phyloP scores from a whole-genome alignment of 2,329 filamentous ascomycete genomes.

The Colletotrichum higginsianum region DNA sequence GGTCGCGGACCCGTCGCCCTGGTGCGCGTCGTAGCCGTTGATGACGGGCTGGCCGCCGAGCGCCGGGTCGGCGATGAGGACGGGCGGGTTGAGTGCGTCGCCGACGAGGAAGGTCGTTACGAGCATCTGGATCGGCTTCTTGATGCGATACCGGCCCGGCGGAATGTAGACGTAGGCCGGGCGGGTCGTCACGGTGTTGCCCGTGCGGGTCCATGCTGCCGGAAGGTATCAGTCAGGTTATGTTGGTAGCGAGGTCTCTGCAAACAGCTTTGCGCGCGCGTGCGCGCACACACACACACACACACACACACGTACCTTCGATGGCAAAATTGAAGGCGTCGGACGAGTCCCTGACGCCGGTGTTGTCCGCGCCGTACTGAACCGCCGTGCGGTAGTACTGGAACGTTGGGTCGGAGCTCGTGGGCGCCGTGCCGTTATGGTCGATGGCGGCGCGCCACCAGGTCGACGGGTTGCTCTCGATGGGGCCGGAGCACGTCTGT shows the following conservation, averaged over 20 bases:
- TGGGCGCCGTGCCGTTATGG: conserved; percentile 48
- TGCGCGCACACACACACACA: too few species aligned
- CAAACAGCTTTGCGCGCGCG: neutral
- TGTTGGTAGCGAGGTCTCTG: conserved; percentile 18
- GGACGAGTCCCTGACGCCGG: conserved; percentile 47
- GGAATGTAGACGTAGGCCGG: conserved; percentile 49
- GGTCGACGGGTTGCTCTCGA: conserved; percentile 33
- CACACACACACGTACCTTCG: conserved; percentile 10
- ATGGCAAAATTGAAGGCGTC: conserved; percentile 49
- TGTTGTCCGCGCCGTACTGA: conserved; percentile 48
- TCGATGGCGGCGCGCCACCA: conserved; percentile 49
- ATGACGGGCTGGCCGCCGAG: conserved; percentile 44
- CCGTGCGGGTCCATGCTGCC: conserved; percentile 47
- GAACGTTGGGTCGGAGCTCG: conserved; percentile 45
- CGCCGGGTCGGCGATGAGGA: conserved; percentile 46
- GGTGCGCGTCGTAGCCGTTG: conserved; percentile 46
- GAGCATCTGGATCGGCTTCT: conserved; percentile 49
- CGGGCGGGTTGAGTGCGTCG: conserved; percentile 49
- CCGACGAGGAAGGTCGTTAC: conserved; percentile 52
- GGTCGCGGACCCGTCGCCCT: conserved; percentile 47
- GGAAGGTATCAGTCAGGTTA: neutral
- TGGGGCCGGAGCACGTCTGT: conserved; percentile 31
- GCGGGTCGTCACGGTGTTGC: conserved; percentile 48
- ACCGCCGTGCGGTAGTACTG: conserved; percentile 48
- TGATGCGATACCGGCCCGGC: conserved; percentile 50